phyloP scores from a whole-genome alignment of 257 asterid species.

The Mitragyna speciosa region DNA sequence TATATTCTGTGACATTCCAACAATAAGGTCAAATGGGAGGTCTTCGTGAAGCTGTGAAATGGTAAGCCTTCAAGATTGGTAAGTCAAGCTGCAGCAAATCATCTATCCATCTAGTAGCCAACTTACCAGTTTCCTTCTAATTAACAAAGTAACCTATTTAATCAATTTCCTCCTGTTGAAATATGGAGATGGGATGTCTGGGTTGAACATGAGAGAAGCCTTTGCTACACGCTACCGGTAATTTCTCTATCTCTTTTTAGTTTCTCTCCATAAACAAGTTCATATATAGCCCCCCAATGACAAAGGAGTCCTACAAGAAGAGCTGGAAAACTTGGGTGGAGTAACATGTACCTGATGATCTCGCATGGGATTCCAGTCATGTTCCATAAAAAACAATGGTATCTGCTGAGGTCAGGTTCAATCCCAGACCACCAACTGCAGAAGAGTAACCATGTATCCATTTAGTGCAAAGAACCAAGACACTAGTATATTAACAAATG shows the following conservation, averaged over 20 bases:
- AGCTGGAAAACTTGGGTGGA: not conserved
- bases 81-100: not conserved
- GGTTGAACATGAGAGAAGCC: not conserved
- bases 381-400: slow-evolving; percentile 99
- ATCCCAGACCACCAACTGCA: slow-evolving; percentile 99
- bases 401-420: slow-evolving; percentile 97
- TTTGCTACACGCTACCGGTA: not conserved
- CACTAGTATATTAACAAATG: not conserved
- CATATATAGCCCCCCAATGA: not conserved
- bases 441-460: not conserved
- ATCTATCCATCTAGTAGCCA: not conserved
- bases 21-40: not conserved
- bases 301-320: slow-evolving; percentile 5
- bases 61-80: not conserved
- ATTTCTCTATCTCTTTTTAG: too few species aligned
- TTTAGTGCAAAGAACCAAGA: not conserved
- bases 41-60: not conserved
- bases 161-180: not conserved
- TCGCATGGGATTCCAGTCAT: slow-evolving; percentile 99
- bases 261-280: not conserved
- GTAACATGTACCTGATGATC: slow-evolving; percentile 78
- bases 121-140: not conserved
- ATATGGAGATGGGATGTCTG: not conserved
- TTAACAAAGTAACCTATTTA: not conserved
- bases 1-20: not conserved